Conservation (phyloP, 495 filamentous ascomycete species). For the Beverwykella pulmonaria region DNA sequence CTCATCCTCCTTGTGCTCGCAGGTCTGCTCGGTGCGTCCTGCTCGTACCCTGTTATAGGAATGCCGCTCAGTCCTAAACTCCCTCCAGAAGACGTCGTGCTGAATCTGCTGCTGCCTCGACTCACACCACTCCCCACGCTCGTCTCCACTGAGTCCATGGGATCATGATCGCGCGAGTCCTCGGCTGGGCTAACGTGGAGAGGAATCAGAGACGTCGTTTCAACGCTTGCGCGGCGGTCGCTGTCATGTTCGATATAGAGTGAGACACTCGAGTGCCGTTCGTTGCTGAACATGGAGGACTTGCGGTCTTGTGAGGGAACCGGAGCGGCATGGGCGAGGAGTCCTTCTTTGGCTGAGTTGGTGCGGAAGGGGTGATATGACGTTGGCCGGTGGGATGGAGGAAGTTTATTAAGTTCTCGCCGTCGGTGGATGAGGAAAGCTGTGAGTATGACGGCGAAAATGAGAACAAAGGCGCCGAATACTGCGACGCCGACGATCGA, state of each 20-base stretch:
- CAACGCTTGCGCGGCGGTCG: constrained; percentile 17
- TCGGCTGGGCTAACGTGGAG: constrained; percentile 26
- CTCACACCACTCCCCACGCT: constrained; percentile 12
- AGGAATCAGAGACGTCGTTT: constrained; percentile 23
- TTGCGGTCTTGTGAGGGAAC: constrained; percentile 25
- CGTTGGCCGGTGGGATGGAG: constrained; percentile 21
- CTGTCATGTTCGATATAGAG: constrained; percentile 23
- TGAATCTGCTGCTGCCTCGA: constrained; percentile 7
- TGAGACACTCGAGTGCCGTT: constrained; percentile 13
- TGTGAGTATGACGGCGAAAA: constrained; percentile 10
- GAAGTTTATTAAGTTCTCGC: constrained; percentile 24
- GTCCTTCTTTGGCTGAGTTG: constrained; percentile 15
- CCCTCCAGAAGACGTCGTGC: not conserved
- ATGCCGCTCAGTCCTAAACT: constrained; percentile 19
- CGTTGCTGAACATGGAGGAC: constrained; percentile 27
- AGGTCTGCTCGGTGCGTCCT: not conserved
- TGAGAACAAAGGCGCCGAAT: constrained; percentile 24
- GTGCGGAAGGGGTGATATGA: constrained; percentile 31
- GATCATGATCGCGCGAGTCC: constrained; percentile 14
- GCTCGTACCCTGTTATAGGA: constrained; percentile 1
- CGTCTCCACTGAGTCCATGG: not conserved
- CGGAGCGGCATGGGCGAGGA: constrained; percentile 23
- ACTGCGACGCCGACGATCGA: constrained; percentile 26
- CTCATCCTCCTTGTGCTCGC: constrained; percentile 21
- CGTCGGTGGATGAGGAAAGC: constrained; percentile 18